Evolutionary conservation across 768 basidiomycete genomes (phyloP), one percentile per base, ranked within the genome.

Genomic region (Lentinula lateritia): DNA sequence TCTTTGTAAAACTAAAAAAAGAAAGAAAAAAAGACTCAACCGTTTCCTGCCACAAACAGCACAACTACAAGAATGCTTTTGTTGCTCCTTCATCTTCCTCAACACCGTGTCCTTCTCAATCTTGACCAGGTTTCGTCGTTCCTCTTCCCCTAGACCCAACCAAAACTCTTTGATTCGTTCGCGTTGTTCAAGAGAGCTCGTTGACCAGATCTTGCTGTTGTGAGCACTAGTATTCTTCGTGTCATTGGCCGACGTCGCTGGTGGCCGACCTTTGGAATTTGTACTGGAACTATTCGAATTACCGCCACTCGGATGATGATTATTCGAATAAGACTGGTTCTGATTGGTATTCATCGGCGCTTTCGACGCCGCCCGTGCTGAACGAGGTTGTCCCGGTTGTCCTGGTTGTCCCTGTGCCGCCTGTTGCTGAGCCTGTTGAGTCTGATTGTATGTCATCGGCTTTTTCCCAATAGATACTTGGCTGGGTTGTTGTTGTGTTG

Each of bases 41-140:
- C 96, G 90, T 83, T 99, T 99, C 72, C 96, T 80, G 60, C 95
- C 94, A 78, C 96, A 96, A 38, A 98, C 92, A 42, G 95, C 94
- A 79, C 96, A 96, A 63, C 88, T 88, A 72, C 97, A 99, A 63
- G 88, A 89, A 72, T 98, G 94, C 71, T 92, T 90, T 83, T 98
- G 95, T 79, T 98, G 93, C 75, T 99, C 97, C 80, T 98, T 98
- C 95, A 99, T 99, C 85, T 98, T 98, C 76, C 85, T 86, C 62
- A 98, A 78, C 35, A 98, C 96, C 28, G 94, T 93, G 73, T 98
- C 95, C 78, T 98, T 98, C 82, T 99, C 97, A 69, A 98, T 86
- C 81, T 92, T 92, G 77, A 99, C 94, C 63, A 99, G 84, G 75
- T 86, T 90, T 64, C 92, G 78, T 35, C 97, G 85, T 73, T 98